Evolutionary conservation across 2,329 filamentous ascomycete species (phyloP), one percentile per base, ranked within the genome.

Genomic region (Sporothrix euskadiensis): DNA sequence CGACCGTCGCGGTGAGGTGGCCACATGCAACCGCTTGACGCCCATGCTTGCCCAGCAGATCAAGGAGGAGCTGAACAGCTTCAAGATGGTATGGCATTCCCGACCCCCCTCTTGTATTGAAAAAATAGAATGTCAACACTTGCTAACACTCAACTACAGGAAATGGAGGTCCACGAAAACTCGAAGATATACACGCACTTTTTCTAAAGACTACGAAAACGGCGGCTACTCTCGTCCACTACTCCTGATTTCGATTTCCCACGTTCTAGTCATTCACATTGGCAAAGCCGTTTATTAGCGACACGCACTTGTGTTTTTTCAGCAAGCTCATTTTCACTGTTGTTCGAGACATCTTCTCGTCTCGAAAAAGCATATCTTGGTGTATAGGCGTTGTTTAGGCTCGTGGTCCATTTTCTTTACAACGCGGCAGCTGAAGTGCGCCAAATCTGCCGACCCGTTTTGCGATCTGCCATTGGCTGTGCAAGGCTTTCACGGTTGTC

Each of bases 141-240:
- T 14, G 9, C 26, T 56, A 39, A 69, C 65, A 22, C 19, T 2
- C 32, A 16, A 5, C 26, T 57, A 54, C 75, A 98, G 96, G 96
- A 99, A 85, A 99, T 99, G 96, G 96, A 98, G 86, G 96, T 99
- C 79, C 96, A 99, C 82, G 96, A 98, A 84, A 93, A 92, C 81
- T 98, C 96, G 77, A 99, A 98, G 86, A 94, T 98, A 80, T 98
- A 99, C 87, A 99, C 96, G 79, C 96, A 99, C 88, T 99, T 99
- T 88, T 98, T 99, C 87, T 99, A 89, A 95, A 78, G 78, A 78
- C 73, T 73, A 77, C 78, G 78, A 78, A 77, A 75, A 74, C 76
- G 77, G 63, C 39, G 32, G 57, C 32, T 75, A 54, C 47, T n/a
- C 41, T 77, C 76, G 70, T 71, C 77, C 77, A 78, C 71, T 77